Base-by-base conservation (phyloP, 139 green algal genomes). In the Volvox africanus region DNA sequence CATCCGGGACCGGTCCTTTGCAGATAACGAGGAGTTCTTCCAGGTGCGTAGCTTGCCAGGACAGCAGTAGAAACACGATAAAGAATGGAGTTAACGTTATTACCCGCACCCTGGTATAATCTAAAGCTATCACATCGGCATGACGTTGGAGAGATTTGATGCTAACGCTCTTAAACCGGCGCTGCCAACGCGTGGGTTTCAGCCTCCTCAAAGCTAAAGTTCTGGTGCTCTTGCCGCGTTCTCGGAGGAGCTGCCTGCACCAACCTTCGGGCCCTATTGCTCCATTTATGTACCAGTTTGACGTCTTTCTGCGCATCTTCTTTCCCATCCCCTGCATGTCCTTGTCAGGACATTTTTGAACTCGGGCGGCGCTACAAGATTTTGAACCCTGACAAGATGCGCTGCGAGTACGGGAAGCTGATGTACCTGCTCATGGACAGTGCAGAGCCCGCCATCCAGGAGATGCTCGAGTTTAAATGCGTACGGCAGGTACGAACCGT, bases 361-460 rank as follows among this genome's bases (percentile, higher is more conserved):
- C 94, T 98, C 11, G 98, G 97, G 26, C 92, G 98, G 33, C 92
- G 98, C 30, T 97, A 98, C 94, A 99, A 99, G 93, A 96, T 99
- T 89, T 97, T 98, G 95, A 99, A 99, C 92, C 97, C 97, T 0
- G 97, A 99, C 80, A 98, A 98, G 62, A 99, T 99, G 98, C 95
- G 98, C 24, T 92, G 92, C 62, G 97, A 98, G 79, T 99, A 99
- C 93, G 97, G 98, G 86, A 98, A 98, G 95, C 94, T 98, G 61
- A 93, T 97, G 86, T 99, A 98, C 93, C 92, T 98, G 92, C 94
- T 98, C 33, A 97, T 97, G 95, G 97, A 99, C 93, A 93, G 79
- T 77, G 36, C 92, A 37, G 90, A 96, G 55, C 36, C 77, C n/a
- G 61, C 90, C 3, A 91, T 96, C 73, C 92, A 97, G 92, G 96